Evolutionary conservation across 192 early-diverging fungal species (phyloP), one percentile per base, ranked within the genome.

Genomic region (Entomortierella parvispora): DNA sequence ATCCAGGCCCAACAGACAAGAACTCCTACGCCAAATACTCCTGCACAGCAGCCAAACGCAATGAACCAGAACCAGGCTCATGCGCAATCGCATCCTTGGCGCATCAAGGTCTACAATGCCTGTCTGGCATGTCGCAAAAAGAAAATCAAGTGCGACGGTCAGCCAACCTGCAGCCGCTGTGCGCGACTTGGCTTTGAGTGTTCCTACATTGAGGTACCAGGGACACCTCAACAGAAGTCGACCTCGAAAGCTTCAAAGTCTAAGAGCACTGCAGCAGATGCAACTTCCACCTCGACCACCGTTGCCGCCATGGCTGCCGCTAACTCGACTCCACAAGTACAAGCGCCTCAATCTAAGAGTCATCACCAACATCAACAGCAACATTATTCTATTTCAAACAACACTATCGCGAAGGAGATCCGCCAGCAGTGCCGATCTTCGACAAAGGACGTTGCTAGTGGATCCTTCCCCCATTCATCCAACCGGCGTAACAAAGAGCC

Each of bases 111-210:
- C 33, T 80, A 78, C 46, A 82, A 72, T 12, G 81, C 81, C 0
- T 82, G 81, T 57, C 62, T 80, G 15, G 68, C 77, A 22, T 82
- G 81, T 59, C 65, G 81, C 2, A 79, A 79, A 32, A 75, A 74
- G 42, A 82, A 82, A 33, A 79, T 80, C 43, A 82, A 82, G 54
- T 82, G 81, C 28, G 71, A 82, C 45, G 81, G 81, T 9, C 71
- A 64, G 43, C 78, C 81, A 1, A 78, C 77, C 2, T 82, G 81
- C 45, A 46, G 46, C 2, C 71, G 78, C 17, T 82, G 81, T 50
- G 62, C 62, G 31, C 74, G 74, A 46, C 65, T 77, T 42, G 74
- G 74, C 11, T 77, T 77, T 20, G 74, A 68, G 28, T 77, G 74
- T 34, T 77, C 74, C 31, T 77, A 77, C 12, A 59, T 77, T 33